These are phyloP conservation scores for Cetradonia linearis DNA, from an alignment of 495 filamentous ascomycete genomes.

Conservation along the genomic window DNA sequence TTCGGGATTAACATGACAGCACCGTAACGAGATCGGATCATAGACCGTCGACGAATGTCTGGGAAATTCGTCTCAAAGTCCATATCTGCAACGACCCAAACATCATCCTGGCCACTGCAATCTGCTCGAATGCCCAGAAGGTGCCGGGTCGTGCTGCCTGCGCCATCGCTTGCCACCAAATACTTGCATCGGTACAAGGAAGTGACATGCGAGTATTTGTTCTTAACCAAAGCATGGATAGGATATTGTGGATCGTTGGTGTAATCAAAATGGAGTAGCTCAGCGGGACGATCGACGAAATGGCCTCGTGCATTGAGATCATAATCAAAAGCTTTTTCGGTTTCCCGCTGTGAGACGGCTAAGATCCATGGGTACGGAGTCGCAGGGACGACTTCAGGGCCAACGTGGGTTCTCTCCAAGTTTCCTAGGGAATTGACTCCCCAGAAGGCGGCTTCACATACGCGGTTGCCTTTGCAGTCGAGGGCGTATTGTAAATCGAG, in stretches of 20 bases:
- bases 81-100: slow-evolving; percentile 5
- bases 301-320: neutral
- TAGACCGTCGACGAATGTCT: neutral
- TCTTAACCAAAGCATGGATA: neutral
- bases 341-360: neutral
- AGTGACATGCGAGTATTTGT: neutral
- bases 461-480: neutral
- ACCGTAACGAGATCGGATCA: neutral
- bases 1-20: neutral
- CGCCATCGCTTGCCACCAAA: slow-evolving; percentile 1
- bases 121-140: neutral
- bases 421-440: neutral
- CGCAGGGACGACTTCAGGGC: neutral
- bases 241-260: neutral
- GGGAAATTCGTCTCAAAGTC: neutral
- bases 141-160: neutral
- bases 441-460: neutral
- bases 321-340: neutral
- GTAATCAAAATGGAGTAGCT: neutral
- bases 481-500: neutral
- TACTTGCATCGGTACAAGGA: neutral
- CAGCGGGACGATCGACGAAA: neutral
- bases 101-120: neutral
- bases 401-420: neutral
- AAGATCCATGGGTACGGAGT: neutral